Conservation (phyloP, 371 early-diverging fungal species). For the Paraphysoderma sedebokerense region DNA sequence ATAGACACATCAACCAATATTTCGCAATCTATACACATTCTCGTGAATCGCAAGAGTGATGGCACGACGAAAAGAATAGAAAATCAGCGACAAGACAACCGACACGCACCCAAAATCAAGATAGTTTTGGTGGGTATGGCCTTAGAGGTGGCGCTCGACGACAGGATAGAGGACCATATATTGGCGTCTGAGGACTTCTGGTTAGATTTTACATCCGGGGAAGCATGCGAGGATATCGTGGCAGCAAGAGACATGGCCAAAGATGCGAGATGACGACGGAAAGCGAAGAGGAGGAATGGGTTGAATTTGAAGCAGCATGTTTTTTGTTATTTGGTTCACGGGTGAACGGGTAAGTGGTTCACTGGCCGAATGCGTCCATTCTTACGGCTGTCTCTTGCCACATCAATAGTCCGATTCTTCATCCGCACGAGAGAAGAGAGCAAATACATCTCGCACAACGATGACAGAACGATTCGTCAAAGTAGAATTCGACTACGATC, state of each 20-base stretch:
- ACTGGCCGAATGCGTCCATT: too few species aligned
- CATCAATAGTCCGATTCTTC: too few species aligned
- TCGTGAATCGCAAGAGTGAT: too few species aligned
- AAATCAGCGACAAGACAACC: background rate
- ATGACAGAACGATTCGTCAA: too few species aligned
- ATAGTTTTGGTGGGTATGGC: conserved; percentile 46
- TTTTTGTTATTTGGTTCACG: too few species aligned
- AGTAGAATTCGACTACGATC: background rate
- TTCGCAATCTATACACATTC: too few species aligned
- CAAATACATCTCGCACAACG: too few species aligned
- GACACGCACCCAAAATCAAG: conserved; percentile 37
- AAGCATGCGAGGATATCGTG: background rate
- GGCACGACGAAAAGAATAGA: too few species aligned
- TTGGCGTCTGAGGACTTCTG: background rate
- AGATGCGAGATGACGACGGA: background rate
- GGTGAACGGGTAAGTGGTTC: too few species aligned
- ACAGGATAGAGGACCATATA: conserved; percentile 58
- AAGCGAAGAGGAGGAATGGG: background rate
- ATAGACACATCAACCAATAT: background rate
- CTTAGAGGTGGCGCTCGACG: conserved; percentile 49
- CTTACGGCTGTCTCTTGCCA: too few species aligned
- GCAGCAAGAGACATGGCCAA: background rate
- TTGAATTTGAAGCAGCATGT: background rate
- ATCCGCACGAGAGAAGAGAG: too few species aligned
- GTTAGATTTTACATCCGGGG: background rate